Evolutionary conservation across 73 alveolate species (phyloP), one percentile per base, ranked within the genome.

Genomic region (Symbiodinium natans): DNA sequence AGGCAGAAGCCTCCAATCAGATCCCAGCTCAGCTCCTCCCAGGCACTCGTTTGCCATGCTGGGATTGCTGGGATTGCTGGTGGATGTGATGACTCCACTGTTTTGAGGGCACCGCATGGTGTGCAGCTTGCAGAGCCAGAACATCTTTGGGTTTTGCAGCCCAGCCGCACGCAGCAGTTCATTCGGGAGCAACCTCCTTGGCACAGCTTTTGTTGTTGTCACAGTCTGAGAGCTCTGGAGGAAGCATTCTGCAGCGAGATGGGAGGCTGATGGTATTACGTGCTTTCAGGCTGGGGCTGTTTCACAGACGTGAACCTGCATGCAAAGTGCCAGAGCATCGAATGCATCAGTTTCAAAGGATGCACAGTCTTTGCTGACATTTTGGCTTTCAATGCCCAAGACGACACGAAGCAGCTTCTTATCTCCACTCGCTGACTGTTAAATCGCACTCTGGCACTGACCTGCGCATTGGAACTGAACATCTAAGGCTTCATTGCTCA

Each of bases 301-400:
- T 59, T 59, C 34, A 59, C 29, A 13, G 36, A 13, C 77, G 6
- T 19, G 31, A 59, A 59, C 34, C 15, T 4, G 36, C 27, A 3
- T 36, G 10, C 11, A 2, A 41, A 36, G 39, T 40, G 41, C 73
- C 41, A 1, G 2, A 39, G 11, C 52, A 10, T 80, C 23, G 36
- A 4, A 4, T 6, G 63, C 5, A 71, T 25, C 29, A 31, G 29
- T 38, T 43, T 75, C 33, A 19, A 23, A 86, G 93, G 93, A 33
- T 3, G 93, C 93, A 8, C 82, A 23, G 13, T 43, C 82, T 15
- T 34, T 86, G 25, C 82, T 86, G 48, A 82, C 82, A 41, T 86
- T 86, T 29, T 86, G 93, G 93, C 54, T 43, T 8, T 43, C 93
- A 33, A 52, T 86, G 93, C 93, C 93, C 31, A 86, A 86, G 82